These are phyloP conservation scores for Corrigiola litoralis DNA, from an alignment of 179 eudicot species.

Conservation along the genomic window DNA sequence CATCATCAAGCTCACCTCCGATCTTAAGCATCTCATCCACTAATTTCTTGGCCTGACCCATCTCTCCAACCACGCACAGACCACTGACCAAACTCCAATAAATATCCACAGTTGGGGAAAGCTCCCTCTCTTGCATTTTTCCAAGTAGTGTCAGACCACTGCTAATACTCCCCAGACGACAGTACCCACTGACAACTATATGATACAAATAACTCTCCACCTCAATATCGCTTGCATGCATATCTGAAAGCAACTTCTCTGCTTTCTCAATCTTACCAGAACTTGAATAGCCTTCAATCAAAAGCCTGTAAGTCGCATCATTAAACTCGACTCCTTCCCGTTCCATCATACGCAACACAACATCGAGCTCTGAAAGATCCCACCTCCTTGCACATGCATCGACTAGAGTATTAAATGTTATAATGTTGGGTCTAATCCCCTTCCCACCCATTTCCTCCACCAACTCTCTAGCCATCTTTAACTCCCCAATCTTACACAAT, in stretches of 20 bases:
- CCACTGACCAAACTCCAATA: conserved; percentile 28
- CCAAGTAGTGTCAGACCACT: conserved; percentile 26
- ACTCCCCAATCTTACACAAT: conserved; percentile 37
- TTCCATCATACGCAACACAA: conserved; percentile 35
- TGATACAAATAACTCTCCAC: conserved; percentile 28
- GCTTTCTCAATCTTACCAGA: conserved; percentile 39
- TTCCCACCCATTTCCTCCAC: conserved; percentile 36
- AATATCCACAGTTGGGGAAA: conserved; percentile 19
- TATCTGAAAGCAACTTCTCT: conserved; percentile 32
- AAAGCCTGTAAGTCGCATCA: conserved; percentile 30
- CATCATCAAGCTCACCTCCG: conserved; percentile 26
- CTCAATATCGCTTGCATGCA: conserved; percentile 35
- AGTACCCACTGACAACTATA: conserved; percentile 32
- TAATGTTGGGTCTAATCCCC: conserved; percentile 34
- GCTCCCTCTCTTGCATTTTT: conserved; percentile 27
- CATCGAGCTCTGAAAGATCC: conserved; percentile 34
- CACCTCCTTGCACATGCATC: conserved; percentile 41
- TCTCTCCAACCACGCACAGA: conserved; percentile 28
- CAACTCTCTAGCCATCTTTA: conserved; percentile 35
- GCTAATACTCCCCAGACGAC: conserved; percentile 23
- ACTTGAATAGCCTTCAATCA: conserved; percentile 42
- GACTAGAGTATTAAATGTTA: conserved; percentile 37
- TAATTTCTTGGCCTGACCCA: conserved; percentile 28
- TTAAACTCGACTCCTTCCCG: conserved; percentile 28
- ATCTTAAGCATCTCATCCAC: conserved; percentile 26